These are phyloP conservation scores for Ophiostoma tasmaniense DNA, from an alignment of 2,329 filamentous ascomycete species.

Conservation along the genomic window DNA sequence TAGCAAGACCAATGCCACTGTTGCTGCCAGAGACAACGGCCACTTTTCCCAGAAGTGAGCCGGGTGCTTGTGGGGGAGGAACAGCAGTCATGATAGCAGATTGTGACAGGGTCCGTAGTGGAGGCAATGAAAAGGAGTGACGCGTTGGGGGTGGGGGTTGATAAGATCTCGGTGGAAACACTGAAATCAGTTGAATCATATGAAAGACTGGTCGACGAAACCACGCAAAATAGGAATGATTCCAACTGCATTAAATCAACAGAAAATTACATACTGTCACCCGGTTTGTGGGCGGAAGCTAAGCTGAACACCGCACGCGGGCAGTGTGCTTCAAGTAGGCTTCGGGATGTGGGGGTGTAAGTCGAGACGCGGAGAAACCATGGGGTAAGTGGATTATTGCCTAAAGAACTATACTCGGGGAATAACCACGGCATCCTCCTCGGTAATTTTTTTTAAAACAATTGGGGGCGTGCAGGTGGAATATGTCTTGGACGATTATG, in stretches of 20 bases:
- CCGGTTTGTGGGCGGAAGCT: neutral
- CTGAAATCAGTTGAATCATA: neutral
- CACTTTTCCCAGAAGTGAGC: conserved; percentile 33
- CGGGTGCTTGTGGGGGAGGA: neutral
- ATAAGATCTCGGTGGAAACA: too few species aligned
- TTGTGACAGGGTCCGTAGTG: neutral
- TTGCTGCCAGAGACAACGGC: conserved; percentile 41
- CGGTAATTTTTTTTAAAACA: neutral
- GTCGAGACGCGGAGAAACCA: neutral
- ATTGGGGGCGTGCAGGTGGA: neutral
- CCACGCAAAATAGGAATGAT: neutral
- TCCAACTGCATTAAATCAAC: neutral
- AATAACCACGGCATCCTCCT: neutral
- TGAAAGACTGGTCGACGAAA: neutral
- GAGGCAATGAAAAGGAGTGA: too few species aligned
- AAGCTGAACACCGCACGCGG: neutral
- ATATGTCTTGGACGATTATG: too few species aligned
- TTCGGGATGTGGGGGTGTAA: conserved; percentile 6
- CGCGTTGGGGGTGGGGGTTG: neutral
- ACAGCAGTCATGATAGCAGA: neutral
- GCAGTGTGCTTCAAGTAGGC: neutral
- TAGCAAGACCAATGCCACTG: conserved; percentile 38
- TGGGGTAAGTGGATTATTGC: neutral
- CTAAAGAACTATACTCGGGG: neutral
- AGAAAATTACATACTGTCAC: neutral